A percentile compares a stretch with the other conserved stretches of the same genome.
Evolutionary conservation across 768 basidiomycete genomes (phyloP).

Genomic region (Pleurotus citrinopileatus): DNA sequence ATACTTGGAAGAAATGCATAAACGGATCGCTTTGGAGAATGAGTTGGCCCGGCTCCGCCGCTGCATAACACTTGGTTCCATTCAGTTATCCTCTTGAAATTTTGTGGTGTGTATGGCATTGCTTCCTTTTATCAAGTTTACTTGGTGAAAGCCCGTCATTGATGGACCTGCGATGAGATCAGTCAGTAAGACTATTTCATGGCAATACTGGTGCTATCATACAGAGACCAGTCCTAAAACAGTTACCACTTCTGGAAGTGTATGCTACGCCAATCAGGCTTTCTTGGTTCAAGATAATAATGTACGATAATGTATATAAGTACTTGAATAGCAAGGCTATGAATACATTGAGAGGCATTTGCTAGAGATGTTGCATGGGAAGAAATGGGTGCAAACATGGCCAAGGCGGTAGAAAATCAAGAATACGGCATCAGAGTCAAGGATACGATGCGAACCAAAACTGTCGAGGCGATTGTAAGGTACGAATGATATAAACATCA

Average conservation of each 20-base stretch:
- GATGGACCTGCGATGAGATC: too few species aligned
- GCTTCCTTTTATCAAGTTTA: too few species aligned
- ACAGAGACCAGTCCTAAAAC: too few species aligned
- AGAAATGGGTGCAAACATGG: background rate
- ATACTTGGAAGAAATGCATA: conserved; percentile 14
- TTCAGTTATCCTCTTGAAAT: background rate
- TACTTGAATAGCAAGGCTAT: background rate
- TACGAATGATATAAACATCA: too few species aligned
- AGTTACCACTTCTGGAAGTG: background rate
- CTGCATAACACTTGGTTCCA: conserved; percentile 9
- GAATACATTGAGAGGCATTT: background rate
- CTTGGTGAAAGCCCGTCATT: too few species aligned
- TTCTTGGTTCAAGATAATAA: background rate
- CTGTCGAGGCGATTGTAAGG: background rate
- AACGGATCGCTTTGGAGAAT: conserved; percentile 14
- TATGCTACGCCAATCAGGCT: background rate
- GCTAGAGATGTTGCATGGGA: background rate
- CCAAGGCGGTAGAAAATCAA: background rate
- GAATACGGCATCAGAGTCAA: background rate
- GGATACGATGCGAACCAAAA: background rate
- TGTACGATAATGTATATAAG: background rate
- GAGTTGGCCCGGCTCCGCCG: conserved; percentile 8
- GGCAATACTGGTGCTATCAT: too few species aligned
- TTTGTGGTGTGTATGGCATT: too few species aligned
- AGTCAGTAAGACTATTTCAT: too few species aligned